Conservation (phyloP, 1,139 yeast genomes). For the Taphrina flavorubra region DNA sequence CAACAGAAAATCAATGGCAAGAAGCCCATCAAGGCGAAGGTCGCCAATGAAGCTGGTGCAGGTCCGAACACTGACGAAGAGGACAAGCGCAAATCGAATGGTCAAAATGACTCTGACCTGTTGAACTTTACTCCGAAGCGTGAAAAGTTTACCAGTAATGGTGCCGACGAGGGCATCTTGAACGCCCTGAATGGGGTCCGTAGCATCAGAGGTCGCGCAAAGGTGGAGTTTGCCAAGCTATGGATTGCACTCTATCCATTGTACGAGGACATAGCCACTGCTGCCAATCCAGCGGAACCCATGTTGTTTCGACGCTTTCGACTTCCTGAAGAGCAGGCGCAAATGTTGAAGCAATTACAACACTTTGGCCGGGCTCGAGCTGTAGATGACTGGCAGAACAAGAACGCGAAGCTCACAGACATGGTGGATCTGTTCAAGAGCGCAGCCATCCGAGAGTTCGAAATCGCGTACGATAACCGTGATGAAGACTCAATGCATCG, state of each 20-base stretch:
- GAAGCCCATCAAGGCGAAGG: slow-evolving; percentile 45
- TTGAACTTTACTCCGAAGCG: slow-evolving; percentile 3
- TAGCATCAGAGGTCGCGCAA: slow-evolving; percentile 56
- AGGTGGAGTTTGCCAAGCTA: slow-evolving; percentile 56
- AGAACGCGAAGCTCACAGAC: slow-evolving; percentile 59
- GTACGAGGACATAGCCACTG: slow-evolving; percentile 58
- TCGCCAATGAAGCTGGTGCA: slow-evolving; percentile 3
- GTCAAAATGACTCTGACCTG: not conserved
- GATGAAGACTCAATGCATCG: slow-evolving; percentile 56
- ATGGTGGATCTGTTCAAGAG: slow-evolving; percentile 75
- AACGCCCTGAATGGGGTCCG: slow-evolving; percentile 51
- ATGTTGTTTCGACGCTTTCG: slow-evolving; percentile 58
- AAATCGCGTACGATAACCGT: slow-evolving; percentile 60
- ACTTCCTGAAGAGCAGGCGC: slow-evolving; percentile 48
- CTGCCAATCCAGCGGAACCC: slow-evolving; percentile 57
- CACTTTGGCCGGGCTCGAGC: slow-evolving; percentile 55
- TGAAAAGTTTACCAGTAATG: not conserved
- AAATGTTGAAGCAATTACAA: slow-evolving; percentile 45
- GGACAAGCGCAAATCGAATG: slow-evolving; percentile 12
- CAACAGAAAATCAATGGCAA: slow-evolving; percentile 41
- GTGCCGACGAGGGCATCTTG: slow-evolving; percentile 42
- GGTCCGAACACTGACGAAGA: slow-evolving; percentile 45
- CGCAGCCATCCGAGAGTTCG: slow-evolving; percentile 74
- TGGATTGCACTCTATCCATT: slow-evolving; percentile 57
- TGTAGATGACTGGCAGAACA: slow-evolving; percentile 52